These are phyloP conservation scores for Beauveria australis DNA, from an alignment of 2,329 filamentous ascomycete genomes.

Conservation along the genomic window DNA sequence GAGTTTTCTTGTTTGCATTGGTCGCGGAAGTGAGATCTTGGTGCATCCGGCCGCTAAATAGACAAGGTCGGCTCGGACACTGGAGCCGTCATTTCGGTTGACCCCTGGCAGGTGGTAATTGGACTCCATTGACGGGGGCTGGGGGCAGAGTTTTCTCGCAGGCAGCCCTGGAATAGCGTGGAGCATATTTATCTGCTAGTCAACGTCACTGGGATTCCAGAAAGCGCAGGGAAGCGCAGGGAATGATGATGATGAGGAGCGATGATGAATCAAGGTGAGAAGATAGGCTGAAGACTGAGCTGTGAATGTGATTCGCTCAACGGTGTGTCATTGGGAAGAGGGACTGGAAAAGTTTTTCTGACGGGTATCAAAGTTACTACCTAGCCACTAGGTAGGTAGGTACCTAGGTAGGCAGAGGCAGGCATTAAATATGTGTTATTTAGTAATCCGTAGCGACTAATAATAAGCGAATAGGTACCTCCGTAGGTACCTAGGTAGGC, in stretches of 20 bases:
- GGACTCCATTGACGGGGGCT: slow-evolving; percentile 8
- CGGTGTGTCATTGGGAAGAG: background rate
- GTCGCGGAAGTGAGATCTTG: background rate
- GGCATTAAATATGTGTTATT: no score
- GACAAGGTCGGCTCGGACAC: slow-evolving; percentile 7
- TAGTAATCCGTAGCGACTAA: background rate
- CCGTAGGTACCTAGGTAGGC: background rate
- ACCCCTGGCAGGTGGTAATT: slow-evolving; percentile 9
- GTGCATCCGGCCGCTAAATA: background rate
- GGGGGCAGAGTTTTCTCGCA: slow-evolving; percentile 8
- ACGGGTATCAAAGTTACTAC: no score
- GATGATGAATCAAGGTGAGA: background rate
- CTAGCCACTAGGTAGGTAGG: background rate
- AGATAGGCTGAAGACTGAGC: background rate
- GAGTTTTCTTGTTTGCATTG: slow-evolving; percentile 2
- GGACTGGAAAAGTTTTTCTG: no score
- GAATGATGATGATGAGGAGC: background rate
- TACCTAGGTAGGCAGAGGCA: background rate
- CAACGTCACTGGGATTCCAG: background rate
- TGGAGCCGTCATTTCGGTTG: slow-evolving; percentile 9
- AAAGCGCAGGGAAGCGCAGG: background rate
- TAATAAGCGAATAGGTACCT: background rate
- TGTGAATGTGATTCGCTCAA: background rate
- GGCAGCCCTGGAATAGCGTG: slow-evolving; percentile 1
- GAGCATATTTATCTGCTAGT: background rate